Conservation (phyloP, 2,329 filamentous ascomycete genomes). For the Neonectria neomacrospora region DNA sequence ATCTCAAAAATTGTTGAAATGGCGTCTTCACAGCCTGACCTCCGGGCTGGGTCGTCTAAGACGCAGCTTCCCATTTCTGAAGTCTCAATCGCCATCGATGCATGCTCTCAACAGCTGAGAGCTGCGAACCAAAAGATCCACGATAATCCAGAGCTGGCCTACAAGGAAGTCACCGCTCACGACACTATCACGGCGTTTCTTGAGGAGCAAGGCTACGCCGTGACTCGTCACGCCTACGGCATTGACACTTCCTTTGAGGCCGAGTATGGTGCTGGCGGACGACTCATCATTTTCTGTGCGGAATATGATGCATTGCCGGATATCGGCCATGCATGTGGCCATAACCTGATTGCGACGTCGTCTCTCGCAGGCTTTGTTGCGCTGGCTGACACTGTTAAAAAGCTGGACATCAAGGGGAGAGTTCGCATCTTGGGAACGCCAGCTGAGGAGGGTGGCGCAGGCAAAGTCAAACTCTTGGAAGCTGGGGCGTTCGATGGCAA, state of each 20-base stretch:
- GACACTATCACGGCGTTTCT: constrained; percentile 59
- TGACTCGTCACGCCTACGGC: constrained; percentile 62
- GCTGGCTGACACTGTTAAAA: constrained; percentile 48
- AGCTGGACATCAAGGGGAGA: constrained; percentile 47
- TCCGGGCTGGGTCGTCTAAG: background rate
- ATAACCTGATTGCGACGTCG: constrained; percentile 58
- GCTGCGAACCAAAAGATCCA: constrained; percentile 46
- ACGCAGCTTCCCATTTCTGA: background rate
- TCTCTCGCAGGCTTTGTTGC: constrained; percentile 55
- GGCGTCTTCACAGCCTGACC: background rate
- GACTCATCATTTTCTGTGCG: constrained; percentile 55
- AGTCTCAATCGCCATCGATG: background rate
- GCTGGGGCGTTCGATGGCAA: constrained; percentile 44
- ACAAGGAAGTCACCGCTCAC: constrained; percentile 63
- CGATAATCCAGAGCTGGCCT: constrained; percentile 61
- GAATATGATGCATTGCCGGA: constrained; percentile 61
- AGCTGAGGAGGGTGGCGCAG: constrained; percentile 57
- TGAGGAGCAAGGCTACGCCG: constrained; percentile 55
- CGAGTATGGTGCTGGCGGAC: constrained; percentile 54
- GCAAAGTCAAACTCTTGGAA: constrained; percentile 49
- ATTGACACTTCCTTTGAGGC: constrained; percentile 64
- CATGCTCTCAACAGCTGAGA: constrained; percentile 13
- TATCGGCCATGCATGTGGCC: constrained; percentile 59
- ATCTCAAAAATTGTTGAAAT: background rate
- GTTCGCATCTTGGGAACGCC: constrained; percentile 56